Evolutionary conservation across 768 basidiomycete genomes (phyloP).

Genomic region (Tricholoma sp.): DNA sequence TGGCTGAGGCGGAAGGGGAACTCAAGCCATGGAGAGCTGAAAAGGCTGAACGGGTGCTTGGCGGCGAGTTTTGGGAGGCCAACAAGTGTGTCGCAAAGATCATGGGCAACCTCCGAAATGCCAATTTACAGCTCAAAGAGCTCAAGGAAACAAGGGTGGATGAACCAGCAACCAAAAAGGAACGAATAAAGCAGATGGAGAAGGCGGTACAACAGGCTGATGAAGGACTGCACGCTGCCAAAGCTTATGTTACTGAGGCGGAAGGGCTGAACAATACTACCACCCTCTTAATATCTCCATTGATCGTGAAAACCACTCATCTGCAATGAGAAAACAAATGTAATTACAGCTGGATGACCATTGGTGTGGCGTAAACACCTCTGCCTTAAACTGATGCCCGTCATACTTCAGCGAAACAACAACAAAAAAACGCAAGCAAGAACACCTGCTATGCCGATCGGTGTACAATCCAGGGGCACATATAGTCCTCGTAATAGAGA

Average conservation of each 20-base stretch:
- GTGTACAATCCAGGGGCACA: no score
- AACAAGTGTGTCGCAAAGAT: conserved; percentile 54
- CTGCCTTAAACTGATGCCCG: no score
- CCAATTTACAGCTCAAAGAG: conserved; percentile 52
- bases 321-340: no score
- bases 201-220: conserved; percentile 34
- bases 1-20: conserved; percentile 45
- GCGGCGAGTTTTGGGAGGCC: conserved; percentile 59
- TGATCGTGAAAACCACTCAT: no score
- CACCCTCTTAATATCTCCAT: no score
- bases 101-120: conserved; percentile 53
- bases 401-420: no score
- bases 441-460: no score
- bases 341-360: no score
- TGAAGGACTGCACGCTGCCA: conserved; percentile 42
- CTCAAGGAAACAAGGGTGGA: conserved; percentile 46
- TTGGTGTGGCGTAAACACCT: no score
- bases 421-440: no score
- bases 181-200: conserved; percentile 25
- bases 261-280: no score
- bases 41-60: conserved; percentile 62
- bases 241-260: conserved; percentile 50
- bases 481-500: no score
- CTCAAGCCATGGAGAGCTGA: conserved; percentile 52
- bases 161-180: conserved; percentile 29